These are phyloP conservation scores for Talaromyces amestolkiae DNA, from an alignment of 2,329 filamentous ascomycete species.

Conservation along the genomic window DNA sequence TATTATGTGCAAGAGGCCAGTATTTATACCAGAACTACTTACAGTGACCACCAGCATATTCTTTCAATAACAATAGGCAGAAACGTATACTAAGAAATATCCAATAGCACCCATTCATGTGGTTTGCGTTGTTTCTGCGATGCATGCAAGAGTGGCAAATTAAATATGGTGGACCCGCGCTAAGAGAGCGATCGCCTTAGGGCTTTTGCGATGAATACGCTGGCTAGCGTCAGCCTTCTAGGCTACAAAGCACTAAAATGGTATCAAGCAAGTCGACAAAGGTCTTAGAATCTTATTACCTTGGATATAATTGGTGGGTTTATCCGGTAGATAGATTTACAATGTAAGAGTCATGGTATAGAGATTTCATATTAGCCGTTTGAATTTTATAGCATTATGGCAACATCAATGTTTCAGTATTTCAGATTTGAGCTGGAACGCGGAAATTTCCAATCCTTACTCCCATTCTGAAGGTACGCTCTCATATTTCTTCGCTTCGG, in stretches of 20 bases:
- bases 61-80: background rate
- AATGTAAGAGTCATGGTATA: background rate
- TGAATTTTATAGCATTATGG: background rate
- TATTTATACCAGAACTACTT: background rate
- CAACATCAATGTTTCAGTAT: background rate
- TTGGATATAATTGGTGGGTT: too few species aligned
- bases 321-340: background rate
- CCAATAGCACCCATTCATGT: background rate
- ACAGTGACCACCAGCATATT: background rate
- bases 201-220: background rate
- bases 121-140: background rate
- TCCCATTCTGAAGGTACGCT: constrained; percentile 63
- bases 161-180: background rate
- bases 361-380: background rate
- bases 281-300: too few species aligned
- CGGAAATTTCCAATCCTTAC: background rate
- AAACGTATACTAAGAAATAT: background rate
- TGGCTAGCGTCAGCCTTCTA: background rate
- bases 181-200: background rate
- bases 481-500: constrained; percentile 63
- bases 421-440: background rate
- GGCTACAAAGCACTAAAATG: background rate
- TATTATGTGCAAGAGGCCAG: background rate
- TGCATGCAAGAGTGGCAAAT: background rate
- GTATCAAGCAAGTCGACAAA: background rate